A percentile compares a stretch with the other conserved stretches of the same genome.
These are phyloP conservation scores for Fimicolochytrium jonesii DNA, from an alignment of 192 early-diverging fungal species.

Conservation along the genomic window DNA sequence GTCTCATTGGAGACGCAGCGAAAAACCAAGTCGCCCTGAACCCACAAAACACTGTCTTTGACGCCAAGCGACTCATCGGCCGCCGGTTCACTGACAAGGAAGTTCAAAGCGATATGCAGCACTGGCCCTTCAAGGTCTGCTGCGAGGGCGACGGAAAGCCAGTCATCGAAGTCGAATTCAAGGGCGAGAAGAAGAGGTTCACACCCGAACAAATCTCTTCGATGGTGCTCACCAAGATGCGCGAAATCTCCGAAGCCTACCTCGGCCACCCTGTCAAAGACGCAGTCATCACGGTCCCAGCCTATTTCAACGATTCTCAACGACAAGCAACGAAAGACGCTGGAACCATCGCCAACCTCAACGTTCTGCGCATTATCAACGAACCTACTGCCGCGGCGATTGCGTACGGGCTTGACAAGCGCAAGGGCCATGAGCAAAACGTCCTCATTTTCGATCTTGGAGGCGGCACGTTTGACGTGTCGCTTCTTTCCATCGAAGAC, in stretches of 20 bases:
- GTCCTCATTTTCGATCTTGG: slow-evolving; percentile 97
- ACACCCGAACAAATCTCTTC: slow-evolving; percentile 96
- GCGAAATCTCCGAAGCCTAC: slow-evolving; percentile 85
- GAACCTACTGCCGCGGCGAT: slow-evolving; percentile 99
- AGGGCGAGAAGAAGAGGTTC: slow-evolving; percentile 96
- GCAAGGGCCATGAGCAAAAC: slow-evolving; percentile 81
- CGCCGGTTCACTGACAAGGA: slow-evolving; percentile 86
- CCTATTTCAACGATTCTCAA: slow-evolving; percentile 99
- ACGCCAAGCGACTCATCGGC: slow-evolving; percentile 98
- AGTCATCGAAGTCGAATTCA: slow-evolving; percentile 79
- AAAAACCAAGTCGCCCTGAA: slow-evolving; percentile 99
- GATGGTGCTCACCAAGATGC: slow-evolving; percentile 98
- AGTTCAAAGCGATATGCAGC: slow-evolving; percentile 99
- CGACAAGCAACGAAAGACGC: slow-evolving; percentile 99
- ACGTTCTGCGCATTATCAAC: slow-evolving; percentile 99
- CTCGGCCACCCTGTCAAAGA: slow-evolving; percentile 82
- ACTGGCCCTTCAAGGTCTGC: slow-evolving; percentile 96
- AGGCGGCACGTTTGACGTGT: slow-evolving; percentile 98
- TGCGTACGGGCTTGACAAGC: slow-evolving; percentile 99
- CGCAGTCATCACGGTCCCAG: slow-evolving; percentile 97
- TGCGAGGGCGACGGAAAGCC: slow-evolving; percentile 83
- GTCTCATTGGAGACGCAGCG: slow-evolving; percentile 97
- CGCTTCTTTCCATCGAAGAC: slow-evolving; percentile 93
- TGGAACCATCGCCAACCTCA: slow-evolving; percentile 91
- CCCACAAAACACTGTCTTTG: slow-evolving; percentile 97